phyloP scores from a whole-genome alignment of 441 rosid genomes.

The Melianthus villosus region DNA sequence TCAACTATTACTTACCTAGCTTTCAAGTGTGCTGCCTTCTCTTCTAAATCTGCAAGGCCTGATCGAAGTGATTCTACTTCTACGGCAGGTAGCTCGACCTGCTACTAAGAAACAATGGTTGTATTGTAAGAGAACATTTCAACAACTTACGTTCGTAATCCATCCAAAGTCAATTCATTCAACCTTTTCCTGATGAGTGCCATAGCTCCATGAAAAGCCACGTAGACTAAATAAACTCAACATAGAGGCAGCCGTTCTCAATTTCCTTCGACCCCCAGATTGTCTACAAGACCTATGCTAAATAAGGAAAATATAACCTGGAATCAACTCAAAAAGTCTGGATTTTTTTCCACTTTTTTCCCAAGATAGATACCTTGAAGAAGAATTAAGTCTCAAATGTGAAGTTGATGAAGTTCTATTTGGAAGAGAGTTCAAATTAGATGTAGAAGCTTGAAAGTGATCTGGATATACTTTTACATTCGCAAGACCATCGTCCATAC shows the following conservation, averaged over 20 bases:
- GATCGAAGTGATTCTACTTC: conserved; percentile 73
- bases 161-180: conserved; percentile 1
- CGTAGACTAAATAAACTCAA: conserved; percentile 51
- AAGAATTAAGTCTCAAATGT: conserved; percentile 16
- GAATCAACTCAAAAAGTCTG: conserved; percentile 11
- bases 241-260: conserved; percentile 47
- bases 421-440: conserved; percentile 20
- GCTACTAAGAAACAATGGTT: conserved; percentile 12
- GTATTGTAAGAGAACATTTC: conserved; percentile 8
- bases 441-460: conserved; percentile 49
- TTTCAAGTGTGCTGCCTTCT: conserved; percentile 68
- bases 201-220: conserved; percentile 56
- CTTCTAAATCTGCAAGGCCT: conserved; percentile 69
- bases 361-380: conserved; percentile 24
- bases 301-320: conserved; percentile 19
- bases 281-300: conserved; percentile 38
- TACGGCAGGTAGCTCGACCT: conserved; percentile 55
- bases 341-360: not conserved
- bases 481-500: conserved; percentile 59
- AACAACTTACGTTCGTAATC: conserved; percentile 3
- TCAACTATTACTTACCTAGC: conserved; percentile 49
- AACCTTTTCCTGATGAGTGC: conserved; percentile 59
- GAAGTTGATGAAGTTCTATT: conserved; percentile 26
- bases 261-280: conserved; percentile 27
- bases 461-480: conserved; percentile 50